Evolutionary conservation across 2,329 filamentous ascomycete species (phyloP).

Genomic region (Paraphaeosphaeria sporulosa): DNA sequence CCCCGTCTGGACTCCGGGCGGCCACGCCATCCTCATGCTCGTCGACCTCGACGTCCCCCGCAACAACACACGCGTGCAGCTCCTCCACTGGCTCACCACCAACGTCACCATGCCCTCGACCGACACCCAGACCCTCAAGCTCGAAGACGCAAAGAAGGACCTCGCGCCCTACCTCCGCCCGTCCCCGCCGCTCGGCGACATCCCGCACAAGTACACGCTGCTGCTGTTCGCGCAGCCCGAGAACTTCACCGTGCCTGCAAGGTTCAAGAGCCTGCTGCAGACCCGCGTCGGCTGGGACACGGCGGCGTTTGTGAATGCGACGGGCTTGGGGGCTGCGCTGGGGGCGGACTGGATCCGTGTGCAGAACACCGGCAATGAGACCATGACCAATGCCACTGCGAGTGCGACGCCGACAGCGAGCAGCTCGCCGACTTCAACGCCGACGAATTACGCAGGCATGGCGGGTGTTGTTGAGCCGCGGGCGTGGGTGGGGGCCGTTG

Average conservation of each 20-base stretch:
- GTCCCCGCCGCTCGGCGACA: slow-evolving; percentile 38
- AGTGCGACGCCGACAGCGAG: slow-evolving; percentile 26
- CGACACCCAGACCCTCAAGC: slow-evolving; percentile 19
- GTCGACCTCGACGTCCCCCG: slow-evolving; percentile 44
- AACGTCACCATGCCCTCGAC: slow-evolving; percentile 29
- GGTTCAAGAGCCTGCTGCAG: slow-evolving; percentile 36
- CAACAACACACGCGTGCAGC: slow-evolving; percentile 39
- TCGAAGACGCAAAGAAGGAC: slow-evolving; percentile 17
- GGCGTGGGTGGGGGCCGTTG: slow-evolving; percentile 22
- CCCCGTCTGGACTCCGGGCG: slow-evolving; percentile 22
- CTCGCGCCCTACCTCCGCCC: slow-evolving; percentile 37
- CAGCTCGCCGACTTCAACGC: slow-evolving; percentile 4
- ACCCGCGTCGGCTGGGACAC: slow-evolving; percentile 46
- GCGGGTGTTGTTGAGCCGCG: slow-evolving; percentile 20
- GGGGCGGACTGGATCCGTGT: slow-evolving; percentile 52
- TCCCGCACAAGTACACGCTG: slow-evolving; percentile 39
- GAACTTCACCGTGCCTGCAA: slow-evolving; percentile 34
- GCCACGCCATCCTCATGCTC: slow-evolving; percentile 36
- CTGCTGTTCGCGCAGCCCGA: slow-evolving; percentile 37
- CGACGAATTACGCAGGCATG: slow-evolving; percentile 24
- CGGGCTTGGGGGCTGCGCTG: slow-evolving; percentile 37
- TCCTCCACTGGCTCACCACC: slow-evolving; percentile 44
- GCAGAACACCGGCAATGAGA: slow-evolving; percentile 34
- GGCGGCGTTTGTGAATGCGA: slow-evolving; percentile 41
- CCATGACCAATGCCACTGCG: slow-evolving; percentile 15